Evolutionary conservation across 2,329 filamentous ascomycete species (phyloP).

Genomic region (Trichophyton benhamiae): DNA sequence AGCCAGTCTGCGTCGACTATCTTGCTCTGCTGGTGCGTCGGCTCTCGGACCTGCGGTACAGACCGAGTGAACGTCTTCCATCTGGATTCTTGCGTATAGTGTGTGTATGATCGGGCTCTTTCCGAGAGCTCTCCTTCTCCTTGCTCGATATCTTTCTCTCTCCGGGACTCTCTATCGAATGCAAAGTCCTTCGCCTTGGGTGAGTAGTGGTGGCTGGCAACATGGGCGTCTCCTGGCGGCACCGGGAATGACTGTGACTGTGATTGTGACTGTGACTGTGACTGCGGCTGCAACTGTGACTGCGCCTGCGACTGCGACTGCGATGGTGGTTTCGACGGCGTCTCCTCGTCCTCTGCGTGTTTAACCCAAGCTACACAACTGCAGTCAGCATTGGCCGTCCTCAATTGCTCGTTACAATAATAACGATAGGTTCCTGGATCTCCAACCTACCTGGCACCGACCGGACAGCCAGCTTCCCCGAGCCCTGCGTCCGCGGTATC

Average conservation of each 20-base stretch:
- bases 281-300: not conserved
- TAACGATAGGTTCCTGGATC: not conserved
- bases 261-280: not conserved
- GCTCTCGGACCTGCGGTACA: conserved; percentile 31
- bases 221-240: conserved; percentile 8
- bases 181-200: conserved; percentile 3
- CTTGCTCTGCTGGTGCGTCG: conserved; percentile 25
- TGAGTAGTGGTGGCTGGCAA: conserved; percentile 14
- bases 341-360: conserved; percentile 1
- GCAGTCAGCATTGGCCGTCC: not conserved
- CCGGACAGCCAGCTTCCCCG: not conserved
- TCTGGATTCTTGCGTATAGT: conserved; percentile 28
- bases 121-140: not conserved
- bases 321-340: not conserved
- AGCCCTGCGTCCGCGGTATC: not conserved
- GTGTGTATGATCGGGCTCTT: not conserved
- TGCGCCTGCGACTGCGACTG: not conserved
- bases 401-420: not conserved
- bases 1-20: conserved; percentile 36
- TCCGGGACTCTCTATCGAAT: not conserved
- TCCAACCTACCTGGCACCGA: conserved; percentile 8
- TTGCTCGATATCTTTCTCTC: not conserved
- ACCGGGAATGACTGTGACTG: conserved; percentile 6
- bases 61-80: conserved; percentile 36
- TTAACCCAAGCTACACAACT: conserved; percentile 13